Percentiles rank a stretch among this genome's conserved stretches.
Conservation (phyloP, 164 flowering plant genomes). For the Houttuynia cordata region DNA sequence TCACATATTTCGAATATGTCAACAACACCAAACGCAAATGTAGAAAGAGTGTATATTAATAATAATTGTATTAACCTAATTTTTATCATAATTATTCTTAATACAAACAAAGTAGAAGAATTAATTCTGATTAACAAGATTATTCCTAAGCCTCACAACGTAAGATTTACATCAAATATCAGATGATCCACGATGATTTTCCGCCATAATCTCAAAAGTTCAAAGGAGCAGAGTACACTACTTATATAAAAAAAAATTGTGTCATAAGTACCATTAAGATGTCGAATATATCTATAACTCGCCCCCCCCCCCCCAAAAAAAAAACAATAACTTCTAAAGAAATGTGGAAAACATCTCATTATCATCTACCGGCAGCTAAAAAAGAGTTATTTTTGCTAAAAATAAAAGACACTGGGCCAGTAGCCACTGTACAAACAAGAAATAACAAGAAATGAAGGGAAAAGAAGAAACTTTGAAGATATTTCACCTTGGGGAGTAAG, state of each 20-base stretch:
- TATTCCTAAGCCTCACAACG: no score
- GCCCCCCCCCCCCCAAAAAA: no score
- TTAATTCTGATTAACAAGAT: no score
- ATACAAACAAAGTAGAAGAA: no score
- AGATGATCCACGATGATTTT: no score
- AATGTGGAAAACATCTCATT: neutral
- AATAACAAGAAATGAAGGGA: neutral
- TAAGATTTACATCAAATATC: no score
- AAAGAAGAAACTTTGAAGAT: neutral
- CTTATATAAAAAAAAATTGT: no score
- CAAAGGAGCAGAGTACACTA: no score
- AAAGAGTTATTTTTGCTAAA: neutral
- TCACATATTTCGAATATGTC: neutral
- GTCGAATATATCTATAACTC: neutral
- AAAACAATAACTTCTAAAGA: neutral
- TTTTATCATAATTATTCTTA: neutral
- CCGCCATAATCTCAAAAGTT: no score
- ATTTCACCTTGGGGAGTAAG: constrained; percentile 42
- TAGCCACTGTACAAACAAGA: neutral
- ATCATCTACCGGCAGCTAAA: neutral
- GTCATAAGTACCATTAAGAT: no score
- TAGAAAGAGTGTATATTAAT: neutral
- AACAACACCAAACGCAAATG: neutral
- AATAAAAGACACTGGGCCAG: neutral
- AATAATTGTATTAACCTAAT: neutral